These are phyloP conservation scores for Candida schatavii DNA, from an alignment of 805 yeast genomes.

Conservation along the genomic window DNA sequence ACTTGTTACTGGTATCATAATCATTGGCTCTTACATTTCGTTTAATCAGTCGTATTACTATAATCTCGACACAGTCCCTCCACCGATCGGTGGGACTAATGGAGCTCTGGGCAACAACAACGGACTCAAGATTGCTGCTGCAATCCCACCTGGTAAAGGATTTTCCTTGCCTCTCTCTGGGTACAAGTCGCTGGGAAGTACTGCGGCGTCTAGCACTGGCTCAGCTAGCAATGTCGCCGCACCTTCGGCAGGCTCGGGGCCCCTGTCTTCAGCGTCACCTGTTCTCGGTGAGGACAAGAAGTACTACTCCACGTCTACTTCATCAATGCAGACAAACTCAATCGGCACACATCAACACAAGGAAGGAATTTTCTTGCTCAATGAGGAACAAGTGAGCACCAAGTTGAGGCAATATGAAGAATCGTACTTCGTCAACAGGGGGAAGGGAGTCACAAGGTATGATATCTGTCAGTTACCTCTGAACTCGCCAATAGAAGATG, in stretches of 20 bases:
- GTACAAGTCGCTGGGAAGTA: not conserved
- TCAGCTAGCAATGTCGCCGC: conserved; percentile 10
- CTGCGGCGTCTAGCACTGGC: not conserved
- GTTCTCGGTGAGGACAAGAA: conserved; percentile 17
- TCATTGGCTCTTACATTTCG: conserved; percentile 42
- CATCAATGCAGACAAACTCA: conserved; percentile 41
- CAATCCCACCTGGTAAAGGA: not conserved
- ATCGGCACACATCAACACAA: conserved; percentile 46
- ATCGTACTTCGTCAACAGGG: conserved; percentile 74
- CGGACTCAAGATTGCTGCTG: conserved; percentile 6
- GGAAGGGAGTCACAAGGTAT: conserved; percentile 83
- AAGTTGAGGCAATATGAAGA: conserved; percentile 74
- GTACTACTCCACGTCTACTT: conserved; percentile 39
- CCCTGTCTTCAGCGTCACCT: conserved; percentile 2
- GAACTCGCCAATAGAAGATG: conserved; percentile 94
- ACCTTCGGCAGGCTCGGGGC: conserved; percentile 2
- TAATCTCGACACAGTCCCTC: conserved; percentile 37
- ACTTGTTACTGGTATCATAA: conserved; percentile 37
- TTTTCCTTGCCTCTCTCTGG: not conserved
- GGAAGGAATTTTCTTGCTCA: conserved; percentile 54
- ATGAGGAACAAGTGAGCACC: conserved; percentile 68
- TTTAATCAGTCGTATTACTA: conserved; percentile 40
- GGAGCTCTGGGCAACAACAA: conserved; percentile 1
- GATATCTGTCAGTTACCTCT: conserved; percentile 89
- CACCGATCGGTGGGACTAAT: conserved; percentile 10